phyloP scores from a whole-genome alignment of 208 protist species.

The Trichomonas tenax region DNA sequence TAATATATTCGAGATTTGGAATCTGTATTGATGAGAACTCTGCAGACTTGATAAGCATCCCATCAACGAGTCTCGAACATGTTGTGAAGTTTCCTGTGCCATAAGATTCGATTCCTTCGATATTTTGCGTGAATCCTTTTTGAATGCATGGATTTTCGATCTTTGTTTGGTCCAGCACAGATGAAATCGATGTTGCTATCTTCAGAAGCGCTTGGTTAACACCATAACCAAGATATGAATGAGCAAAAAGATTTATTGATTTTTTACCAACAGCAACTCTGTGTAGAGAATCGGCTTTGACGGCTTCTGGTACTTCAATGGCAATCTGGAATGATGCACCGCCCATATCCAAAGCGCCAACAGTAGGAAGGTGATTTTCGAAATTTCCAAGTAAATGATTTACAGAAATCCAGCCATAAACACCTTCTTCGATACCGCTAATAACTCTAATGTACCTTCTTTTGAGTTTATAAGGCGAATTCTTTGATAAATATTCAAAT shows the following conservation, averaged over 20 bases:
- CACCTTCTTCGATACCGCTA: neutral
- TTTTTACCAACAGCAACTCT: neutral
- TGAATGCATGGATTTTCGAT: neutral
- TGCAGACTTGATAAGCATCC: neutral
- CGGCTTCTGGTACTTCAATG: no score
- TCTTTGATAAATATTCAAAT: neutral
- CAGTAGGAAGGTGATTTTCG: neutral
- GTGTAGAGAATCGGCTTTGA: no score
- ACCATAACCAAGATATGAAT: neutral
- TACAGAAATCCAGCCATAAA: neutral
- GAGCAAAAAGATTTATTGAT: neutral
- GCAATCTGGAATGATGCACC: neutral
- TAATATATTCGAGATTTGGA: neutral
- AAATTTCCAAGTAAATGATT: neutral
- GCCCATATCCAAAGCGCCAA: neutral
- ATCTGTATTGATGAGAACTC: neutral
- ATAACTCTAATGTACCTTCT: neutral
- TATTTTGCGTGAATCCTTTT: neutral
- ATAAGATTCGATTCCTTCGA: neutral
- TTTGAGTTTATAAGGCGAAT: neutral
- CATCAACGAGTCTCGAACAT: neutral
- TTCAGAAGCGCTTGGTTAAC: neutral
- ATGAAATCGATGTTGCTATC: neutral
- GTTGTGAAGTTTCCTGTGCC: neutral
- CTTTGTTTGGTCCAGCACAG: neutral